Conservation (phyloP, 108 stramenopile species). For the Fragilaria crotonensis region DNA sequence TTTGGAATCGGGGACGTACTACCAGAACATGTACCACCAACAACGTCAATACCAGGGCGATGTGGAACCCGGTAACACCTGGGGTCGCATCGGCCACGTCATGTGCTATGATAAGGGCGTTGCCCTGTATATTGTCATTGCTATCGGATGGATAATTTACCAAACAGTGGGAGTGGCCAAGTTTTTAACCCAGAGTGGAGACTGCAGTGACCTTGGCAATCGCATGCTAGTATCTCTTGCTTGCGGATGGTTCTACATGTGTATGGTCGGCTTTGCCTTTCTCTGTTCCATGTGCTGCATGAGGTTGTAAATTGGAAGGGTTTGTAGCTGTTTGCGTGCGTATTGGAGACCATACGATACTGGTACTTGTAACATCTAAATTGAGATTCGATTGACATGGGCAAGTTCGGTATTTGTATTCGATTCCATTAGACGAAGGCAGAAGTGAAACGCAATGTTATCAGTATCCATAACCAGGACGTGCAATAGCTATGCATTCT, state of each 20-base stretch:
- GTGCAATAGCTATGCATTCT: too few species aligned
- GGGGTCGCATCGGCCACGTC: conserved; percentile 44
- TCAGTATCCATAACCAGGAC: too few species aligned
- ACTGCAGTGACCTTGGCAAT: conserved; percentile 13
- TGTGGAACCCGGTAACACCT: conserved; percentile 11
- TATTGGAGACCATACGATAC: too few species aligned
- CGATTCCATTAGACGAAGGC: too few species aligned
- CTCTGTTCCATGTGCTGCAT: conserved; percentile 55
- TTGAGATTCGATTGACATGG: too few species aligned
- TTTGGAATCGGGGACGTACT: conserved; percentile 5
- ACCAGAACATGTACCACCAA: conserved; percentile 12
- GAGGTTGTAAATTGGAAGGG: neutral
- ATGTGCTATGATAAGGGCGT: conserved; percentile 64
- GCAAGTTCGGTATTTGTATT: too few species aligned
- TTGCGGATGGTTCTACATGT: conserved; percentile 44
- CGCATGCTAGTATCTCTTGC: conserved; percentile 17
- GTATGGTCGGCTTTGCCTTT: conserved; percentile 49
- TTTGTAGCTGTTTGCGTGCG: too few species aligned
- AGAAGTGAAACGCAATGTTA: too few species aligned
- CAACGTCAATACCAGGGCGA: conserved; percentile 10
- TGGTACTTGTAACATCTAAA: too few species aligned
- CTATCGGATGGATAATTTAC: conserved; percentile 44
- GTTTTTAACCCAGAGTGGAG: conserved; percentile 11
- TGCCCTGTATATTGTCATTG: conserved; percentile 57
- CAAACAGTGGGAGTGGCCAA: conserved; percentile 28